phyloP scores from a whole-genome alignment of 768 basidiomycete genomes.

The Hygrocybe punicea region DNA sequence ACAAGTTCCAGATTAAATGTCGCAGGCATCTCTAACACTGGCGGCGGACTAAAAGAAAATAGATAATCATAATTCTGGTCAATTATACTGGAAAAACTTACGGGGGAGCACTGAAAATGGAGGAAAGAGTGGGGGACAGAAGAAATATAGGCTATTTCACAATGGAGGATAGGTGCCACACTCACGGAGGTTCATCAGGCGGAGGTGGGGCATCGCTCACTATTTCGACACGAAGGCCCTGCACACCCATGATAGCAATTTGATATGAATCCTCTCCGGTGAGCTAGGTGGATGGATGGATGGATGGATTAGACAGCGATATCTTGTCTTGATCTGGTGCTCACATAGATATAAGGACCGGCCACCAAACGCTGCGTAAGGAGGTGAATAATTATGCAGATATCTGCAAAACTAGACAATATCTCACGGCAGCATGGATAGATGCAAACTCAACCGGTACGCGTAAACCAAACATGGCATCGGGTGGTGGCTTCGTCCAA shows the following conservation, averaged over 20 bases:
- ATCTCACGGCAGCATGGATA: constrained; percentile 73
- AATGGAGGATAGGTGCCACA: constrained; percentile 17
- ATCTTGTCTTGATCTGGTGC: constrained; percentile 18
- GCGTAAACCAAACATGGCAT: constrained; percentile 69
- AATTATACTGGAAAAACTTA: constrained; percentile 28
- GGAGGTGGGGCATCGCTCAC: constrained; percentile 83
- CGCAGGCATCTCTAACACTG: constrained; percentile 83
- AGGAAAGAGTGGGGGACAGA: not conserved
- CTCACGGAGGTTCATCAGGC: constrained; percentile 79
- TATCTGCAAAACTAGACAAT: constrained; percentile 8
- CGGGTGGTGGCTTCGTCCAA: constrained; percentile 84
- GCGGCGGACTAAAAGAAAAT: constrained; percentile 46
- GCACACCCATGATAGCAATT: constrained; percentile 80
- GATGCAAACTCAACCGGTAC: constrained; percentile 87
- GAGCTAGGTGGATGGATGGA: constrained; percentile 44
- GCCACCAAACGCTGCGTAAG: constrained; percentile 64
- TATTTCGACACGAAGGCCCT: constrained; percentile 81
- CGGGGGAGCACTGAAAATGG: constrained; percentile 43
- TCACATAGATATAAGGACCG: constrained; percentile 80
- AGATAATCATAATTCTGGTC: not conserved
- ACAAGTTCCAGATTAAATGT: constrained; percentile 77
- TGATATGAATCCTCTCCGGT: constrained; percentile 85
- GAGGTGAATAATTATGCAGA: constrained; percentile 19
- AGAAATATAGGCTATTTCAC: constrained; percentile 29
- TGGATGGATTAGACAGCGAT: constrained; percentile 10